Evolutionary conservation across 805 yeast species (phyloP), one percentile per base, ranked within the genome.

Genomic region (Kodamaea kakaduensis): DNA sequence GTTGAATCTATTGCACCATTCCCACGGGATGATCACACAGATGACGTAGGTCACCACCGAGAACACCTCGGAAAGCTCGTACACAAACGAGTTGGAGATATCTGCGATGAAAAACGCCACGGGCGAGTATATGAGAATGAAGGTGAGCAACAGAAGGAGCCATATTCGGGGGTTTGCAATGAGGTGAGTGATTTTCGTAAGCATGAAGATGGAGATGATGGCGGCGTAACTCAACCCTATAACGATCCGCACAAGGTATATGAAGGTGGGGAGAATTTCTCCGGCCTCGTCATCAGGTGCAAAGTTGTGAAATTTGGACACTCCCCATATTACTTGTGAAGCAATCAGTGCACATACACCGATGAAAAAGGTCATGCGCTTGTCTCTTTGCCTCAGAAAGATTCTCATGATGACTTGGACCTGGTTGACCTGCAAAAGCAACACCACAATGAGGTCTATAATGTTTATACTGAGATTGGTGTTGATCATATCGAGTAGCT

Each of bases 21-120:
- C 94, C 93, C 94, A 84, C 1, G 84, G 84, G 8, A 81, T 69
- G 5, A 82, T 82, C 19, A 85, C 82, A 22, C 85, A 73, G 14
- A 81, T 66, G 6, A 83, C 74, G 51, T 80, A 81, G n/a, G 81
- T 73, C 1, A 84, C 79, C 13, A 84, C 73, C 28, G 82, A 78
- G 56, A 84, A 82, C 28, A 84, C 64, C 50, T 84, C 90, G 14
- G 87, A 77, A 34, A 84, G 63, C 43, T 80, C 83, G 38, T 73
- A 73, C n/a, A 80, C 78, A 84, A 88, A 85, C 5, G 79, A 68
- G 52, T 77, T 78, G 0, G 89, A 71, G 3, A 85, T 76, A 59
- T 84, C 95, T 4, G 87, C 82, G 31, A 85, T 68, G 52, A 84
- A 85, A 43, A 84, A 75, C 0, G 79, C 82, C 24, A 81, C 75